phyloP scores from a whole-genome alignment of 768 basidiomycete genomes.

The Kockovaella imperatae region DNA sequence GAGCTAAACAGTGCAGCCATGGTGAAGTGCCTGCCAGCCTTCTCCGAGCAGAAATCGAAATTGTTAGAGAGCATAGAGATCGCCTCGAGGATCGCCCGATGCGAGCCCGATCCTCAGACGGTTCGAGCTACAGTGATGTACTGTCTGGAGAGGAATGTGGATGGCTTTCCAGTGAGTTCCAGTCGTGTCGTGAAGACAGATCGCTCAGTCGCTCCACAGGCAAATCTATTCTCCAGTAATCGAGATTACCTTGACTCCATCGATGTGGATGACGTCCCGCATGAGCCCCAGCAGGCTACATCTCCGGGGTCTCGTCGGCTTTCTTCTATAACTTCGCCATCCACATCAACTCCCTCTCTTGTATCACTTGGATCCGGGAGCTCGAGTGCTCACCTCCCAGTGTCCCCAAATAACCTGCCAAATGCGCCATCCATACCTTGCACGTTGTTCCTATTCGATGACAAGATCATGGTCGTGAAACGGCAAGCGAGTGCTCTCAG shows the following conservation, averaged over 20 bases:
- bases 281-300: conserved; percentile 16
- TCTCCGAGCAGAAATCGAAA: conserved; percentile 68
- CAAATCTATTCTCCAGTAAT: conserved; percentile 77
- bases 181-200: no score
- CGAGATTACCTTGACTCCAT: conserved; percentile 84
- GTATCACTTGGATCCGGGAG: conserved; percentile 19
- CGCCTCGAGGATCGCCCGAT: conserved; percentile 80
- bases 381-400: conserved; percentile 3
- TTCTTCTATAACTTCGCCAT: conserved; percentile 48
- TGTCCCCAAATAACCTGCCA: conserved; percentile 1
- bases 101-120: conserved; percentile 86
- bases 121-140: conserved; percentile 82
- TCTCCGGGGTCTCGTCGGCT: conserved; percentile 12
- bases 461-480: conserved; percentile 86
- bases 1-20: conserved; percentile 52
- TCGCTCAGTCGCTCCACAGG: no score
- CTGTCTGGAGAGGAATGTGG: conserved; percentile 72
- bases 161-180: conserved; percentile 64
- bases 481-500: conserved; percentile 49
- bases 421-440: conserved; percentile 47
- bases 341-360: conserved; percentile 42
- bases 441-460: conserved; percentile 86
- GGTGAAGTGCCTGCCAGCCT: conserved; percentile 75
- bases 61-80: conserved; percentile 77
- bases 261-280: conserved; percentile 69